Conservation (phyloP, 352 stramenopile genomes). For the Blastocystis sp. region DNA sequence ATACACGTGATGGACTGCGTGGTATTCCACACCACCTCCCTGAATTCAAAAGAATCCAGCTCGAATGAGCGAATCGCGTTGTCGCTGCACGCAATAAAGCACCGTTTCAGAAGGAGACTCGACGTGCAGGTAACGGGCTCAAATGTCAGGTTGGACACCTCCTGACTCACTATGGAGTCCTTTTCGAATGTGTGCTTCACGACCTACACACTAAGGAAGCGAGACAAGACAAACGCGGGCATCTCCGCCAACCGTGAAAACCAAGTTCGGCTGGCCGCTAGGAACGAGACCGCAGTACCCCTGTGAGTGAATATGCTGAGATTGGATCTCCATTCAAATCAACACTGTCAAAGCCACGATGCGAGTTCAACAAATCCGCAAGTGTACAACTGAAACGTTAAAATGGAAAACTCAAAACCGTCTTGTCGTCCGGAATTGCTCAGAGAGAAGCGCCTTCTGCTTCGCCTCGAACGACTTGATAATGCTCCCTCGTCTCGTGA, state of each 20-base stretch:
- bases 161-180: slow-evolving; percentile 13
- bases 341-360: neutral
- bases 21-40: slow-evolving; percentile 34
- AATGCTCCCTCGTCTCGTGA: neutral
- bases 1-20: slow-evolving; percentile 61
- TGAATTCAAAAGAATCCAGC: slow-evolving; percentile 70
- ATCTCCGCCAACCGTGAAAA: slow-evolving; percentile 62
- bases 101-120: slow-evolving; percentile 36
- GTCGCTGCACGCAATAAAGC: slow-evolving; percentile 49
- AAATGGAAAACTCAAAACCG: slow-evolving; percentile 1
- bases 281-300: slow-evolving; percentile 18
- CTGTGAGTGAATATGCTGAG: slow-evolving; percentile 59
- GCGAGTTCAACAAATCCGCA: neutral
- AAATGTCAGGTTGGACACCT: slow-evolving; percentile 15
- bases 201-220: neutral
- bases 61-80: slow-evolving; percentile 58
- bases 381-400: no score
- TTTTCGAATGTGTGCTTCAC: slow-evolving; percentile 43
- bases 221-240: slow-evolving; percentile 1
- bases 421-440: neutral
- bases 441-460: neutral
- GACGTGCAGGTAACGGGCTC: slow-evolving; percentile 22
- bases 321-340: slow-evolving; percentile 48
- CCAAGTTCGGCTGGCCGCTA: neutral
- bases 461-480: neutral